phyloP scores from a whole-genome alignment of 768 basidiomycete species.

The Tulasnella sp. region DNA sequence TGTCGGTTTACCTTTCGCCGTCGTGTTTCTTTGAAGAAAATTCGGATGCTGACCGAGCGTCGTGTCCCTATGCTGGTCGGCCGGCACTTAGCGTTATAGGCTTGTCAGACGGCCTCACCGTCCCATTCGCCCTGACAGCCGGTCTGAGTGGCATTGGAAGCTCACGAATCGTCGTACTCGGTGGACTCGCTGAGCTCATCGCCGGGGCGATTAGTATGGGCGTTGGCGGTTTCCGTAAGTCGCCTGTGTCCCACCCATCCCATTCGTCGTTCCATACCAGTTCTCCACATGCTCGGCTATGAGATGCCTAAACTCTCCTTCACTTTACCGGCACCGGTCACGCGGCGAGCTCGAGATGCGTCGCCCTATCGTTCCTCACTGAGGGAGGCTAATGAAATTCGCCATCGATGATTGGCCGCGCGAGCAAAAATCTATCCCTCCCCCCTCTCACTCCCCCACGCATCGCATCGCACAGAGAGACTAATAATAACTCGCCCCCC shows the following conservation, averaged over 20 bases:
- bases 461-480: not conserved
- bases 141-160: slow-evolving; percentile 88
- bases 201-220: slow-evolving; percentile 98
- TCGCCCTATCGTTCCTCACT: not conserved
- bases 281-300: slow-evolving; percentile 1
- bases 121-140: slow-evolving; percentile 89
- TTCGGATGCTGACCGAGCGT: slow-evolving; percentile 2
- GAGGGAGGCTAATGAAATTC: not conserved
- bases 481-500: not conserved
- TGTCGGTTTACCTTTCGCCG: slow-evolving; percentile 35
- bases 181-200: slow-evolving; percentile 93
- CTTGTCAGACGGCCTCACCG: slow-evolving; percentile 87
- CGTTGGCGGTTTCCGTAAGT: slow-evolving; percentile 83
- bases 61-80: not conserved
- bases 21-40: not conserved
- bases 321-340: not conserved
- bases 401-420: not conserved
- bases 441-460: not conserved
- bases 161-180: slow-evolving; percentile 88
- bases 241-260: not conserved
- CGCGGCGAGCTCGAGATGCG: not conserved
- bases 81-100: slow-evolving; percentile 68
- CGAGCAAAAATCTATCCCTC: not conserved
- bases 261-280: not conserved
- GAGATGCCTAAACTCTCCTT: not conserved